Conservation (phyloP, 345 rosid species). For the Citrus sinensis region DVS_A1.0 CM039162.1:28395501-28396000, state of each 20-base stretch:
- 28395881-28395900: constrained; percentile 68
- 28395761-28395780: not conserved
- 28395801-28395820: constrained; percentile 29
- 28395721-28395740: too few species aligned
- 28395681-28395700: too few species aligned
- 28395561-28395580: too few species aligned
- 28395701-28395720: not conserved
- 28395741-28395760: not conserved
- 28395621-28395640: too few species aligned
- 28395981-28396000: too few species aligned
- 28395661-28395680: too few species aligned
- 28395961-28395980: not conserved
- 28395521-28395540: too few species aligned
- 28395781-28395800: constrained; percentile 18
- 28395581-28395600: too few species aligned
- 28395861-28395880: constrained; percentile 51
- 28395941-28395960: not conserved
- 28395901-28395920: constrained; percentile 40
- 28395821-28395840: constrained; percentile 94
- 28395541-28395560: too few species aligned
- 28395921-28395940: not conserved
- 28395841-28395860: constrained; percentile 59
- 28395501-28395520: too few species aligned
- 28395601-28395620: too few species aligned
- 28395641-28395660: too few species aligned